A percentile compares a stretch with the other conserved stretches of the same genome.
These are phyloP conservation scores for Globisporangium canariense DNA, from an alignment of 352 stramenopile genomes.

Conservation along the genomic window DNA sequence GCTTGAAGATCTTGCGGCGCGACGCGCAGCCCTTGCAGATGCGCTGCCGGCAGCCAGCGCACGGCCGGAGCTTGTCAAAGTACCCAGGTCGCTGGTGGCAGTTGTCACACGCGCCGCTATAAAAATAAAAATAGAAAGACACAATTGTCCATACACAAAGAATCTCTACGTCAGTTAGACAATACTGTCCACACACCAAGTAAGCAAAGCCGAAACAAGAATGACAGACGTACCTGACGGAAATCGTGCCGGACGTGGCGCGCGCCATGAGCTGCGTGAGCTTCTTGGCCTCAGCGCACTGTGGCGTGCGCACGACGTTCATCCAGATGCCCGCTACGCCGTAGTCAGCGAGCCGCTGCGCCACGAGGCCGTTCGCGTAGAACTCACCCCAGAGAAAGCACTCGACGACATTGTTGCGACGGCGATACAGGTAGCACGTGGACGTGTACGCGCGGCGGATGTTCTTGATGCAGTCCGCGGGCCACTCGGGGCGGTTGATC, in stretches of 20 bases:
- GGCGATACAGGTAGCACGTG: slow-evolving; percentile 41
- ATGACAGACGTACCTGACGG: background rate
- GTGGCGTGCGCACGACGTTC: slow-evolving; percentile 21
- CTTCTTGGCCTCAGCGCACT: slow-evolving; percentile 15
- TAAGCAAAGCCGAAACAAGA: too few species aligned
- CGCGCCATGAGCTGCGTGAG: slow-evolving; percentile 13
- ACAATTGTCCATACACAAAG: too few species aligned
- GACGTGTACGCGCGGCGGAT: slow-evolving; percentile 37
- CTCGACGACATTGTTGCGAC: slow-evolving; percentile 30
- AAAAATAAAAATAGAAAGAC: too few species aligned
- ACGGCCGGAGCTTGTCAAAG: slow-evolving; percentile 28
- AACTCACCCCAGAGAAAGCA: slow-evolving; percentile 38
- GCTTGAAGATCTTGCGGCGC: slow-evolving; percentile 18
- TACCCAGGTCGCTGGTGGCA: slow-evolving; percentile 21
- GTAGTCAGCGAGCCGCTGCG: slow-evolving; percentile 18
- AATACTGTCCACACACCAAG: too few species aligned
- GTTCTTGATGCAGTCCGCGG: slow-evolving; percentile 21
- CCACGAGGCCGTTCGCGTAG: slow-evolving; percentile 27
- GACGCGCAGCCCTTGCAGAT: slow-evolving; percentile 36
- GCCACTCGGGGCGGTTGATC: slow-evolving; percentile 22
- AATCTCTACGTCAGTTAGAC: too few species aligned
- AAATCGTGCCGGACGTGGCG: slow-evolving; percentile 10
- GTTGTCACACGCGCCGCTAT: slow-evolving; percentile 28
- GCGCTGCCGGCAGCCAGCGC: slow-evolving; percentile 36
- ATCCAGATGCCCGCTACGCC: slow-evolving; percentile 21